Percentiles rank a stretch among this genome's conserved stretches.
These are phyloP conservation scores for Endothia cerciana DNA, from an alignment of 2,329 filamentous ascomycete genomes.

Conservation along the genomic window DNA sequence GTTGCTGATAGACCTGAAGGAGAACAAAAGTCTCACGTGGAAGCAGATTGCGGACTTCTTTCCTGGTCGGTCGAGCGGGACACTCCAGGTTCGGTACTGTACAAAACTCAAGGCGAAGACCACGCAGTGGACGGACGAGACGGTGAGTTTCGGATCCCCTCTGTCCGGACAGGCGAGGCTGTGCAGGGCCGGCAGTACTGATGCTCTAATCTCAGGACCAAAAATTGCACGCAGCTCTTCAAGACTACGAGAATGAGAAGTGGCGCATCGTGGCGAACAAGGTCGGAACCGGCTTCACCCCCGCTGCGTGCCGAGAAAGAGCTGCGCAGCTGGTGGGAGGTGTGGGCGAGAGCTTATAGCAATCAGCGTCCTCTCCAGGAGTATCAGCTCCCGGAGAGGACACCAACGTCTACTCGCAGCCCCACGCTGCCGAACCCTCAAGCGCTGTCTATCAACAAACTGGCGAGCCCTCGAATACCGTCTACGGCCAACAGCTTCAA, in stretches of 20 bases:
- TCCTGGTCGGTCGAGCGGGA: constrained; percentile 85
- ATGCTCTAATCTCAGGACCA: constrained; percentile 59
- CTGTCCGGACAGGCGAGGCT: too few species aligned
- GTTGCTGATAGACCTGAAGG: constrained; percentile 85
- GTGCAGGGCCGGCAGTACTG: too few species aligned
- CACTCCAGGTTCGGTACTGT: constrained; percentile 90
- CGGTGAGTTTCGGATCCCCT: constrained; percentile 74
- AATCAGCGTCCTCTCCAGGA: constrained; percentile 58
- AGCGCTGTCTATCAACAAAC: constrained; percentile 26
- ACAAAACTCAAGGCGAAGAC: constrained; percentile 94
- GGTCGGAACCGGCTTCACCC: constrained; percentile 87
- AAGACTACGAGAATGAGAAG: constrained; percentile 88
- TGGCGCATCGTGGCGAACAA: constrained; percentile 93
- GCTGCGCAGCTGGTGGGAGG: constrained; percentile 59
- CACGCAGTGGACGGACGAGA: constrained; percentile 91
- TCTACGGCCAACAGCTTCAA: constrained; percentile 45
- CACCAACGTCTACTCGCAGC: constrained; percentile 46
- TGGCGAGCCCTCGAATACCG: constrained; percentile 32
- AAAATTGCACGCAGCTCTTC: constrained; percentile 75
- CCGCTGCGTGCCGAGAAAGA: constrained; percentile 83
- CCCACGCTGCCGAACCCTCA: constrained; percentile 31
- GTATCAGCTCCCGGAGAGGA: constrained; percentile 51
- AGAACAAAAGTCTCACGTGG: constrained; percentile 94
- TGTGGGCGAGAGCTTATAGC: constrained; percentile 55
- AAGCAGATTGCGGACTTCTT: constrained; percentile 98